Evolutionary conservation across 1,284 basidiomycete species (phyloP).

Genomic region (Malassezia restricta): DNA sequence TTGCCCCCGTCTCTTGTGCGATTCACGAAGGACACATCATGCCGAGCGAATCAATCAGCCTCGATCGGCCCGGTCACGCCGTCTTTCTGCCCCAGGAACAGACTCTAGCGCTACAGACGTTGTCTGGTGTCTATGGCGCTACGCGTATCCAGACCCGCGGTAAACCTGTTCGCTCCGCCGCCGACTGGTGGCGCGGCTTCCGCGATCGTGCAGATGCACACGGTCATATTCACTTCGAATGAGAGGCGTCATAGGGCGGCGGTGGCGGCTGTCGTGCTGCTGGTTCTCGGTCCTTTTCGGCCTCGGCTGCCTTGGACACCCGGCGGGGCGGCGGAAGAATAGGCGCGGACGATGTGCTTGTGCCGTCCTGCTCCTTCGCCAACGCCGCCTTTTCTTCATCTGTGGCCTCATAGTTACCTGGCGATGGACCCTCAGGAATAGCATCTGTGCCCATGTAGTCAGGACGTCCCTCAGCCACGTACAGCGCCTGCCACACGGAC

Average conservation of each 20-base stretch:
- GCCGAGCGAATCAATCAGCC: background rate
- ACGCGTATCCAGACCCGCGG: conserved; percentile 16
- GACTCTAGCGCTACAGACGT: background rate
- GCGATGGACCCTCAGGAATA: conserved; percentile 27
- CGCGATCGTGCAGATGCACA: conserved; percentile 20
- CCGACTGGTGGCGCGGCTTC: conserved; percentile 26
- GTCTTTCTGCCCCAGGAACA: background rate
- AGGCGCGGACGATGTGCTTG: background rate
- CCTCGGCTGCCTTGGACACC: background rate
- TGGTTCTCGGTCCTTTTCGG: background rate
- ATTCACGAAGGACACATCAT: background rate
- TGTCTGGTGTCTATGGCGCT: conserved; percentile 5
- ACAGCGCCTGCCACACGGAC: conserved; percentile 39
- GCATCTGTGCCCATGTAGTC: conserved; percentile 28
- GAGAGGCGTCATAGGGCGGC: background rate
- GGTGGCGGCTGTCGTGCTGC: background rate
- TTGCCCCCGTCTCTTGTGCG: background rate
- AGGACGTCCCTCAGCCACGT: conserved; percentile 32
- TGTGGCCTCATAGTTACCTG: conserved; percentile 28
- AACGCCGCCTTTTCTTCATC: conserved; percentile 22
- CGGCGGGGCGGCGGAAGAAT: conserved; percentile 12
- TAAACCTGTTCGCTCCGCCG: conserved; percentile 19
- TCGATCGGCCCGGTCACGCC: background rate
- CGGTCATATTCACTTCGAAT: conserved; percentile 6
- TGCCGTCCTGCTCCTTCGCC: background rate